Conservation (phyloP, 1,284 basidiomycete genomes). For the Gymnopus androsaceus region DNA sequence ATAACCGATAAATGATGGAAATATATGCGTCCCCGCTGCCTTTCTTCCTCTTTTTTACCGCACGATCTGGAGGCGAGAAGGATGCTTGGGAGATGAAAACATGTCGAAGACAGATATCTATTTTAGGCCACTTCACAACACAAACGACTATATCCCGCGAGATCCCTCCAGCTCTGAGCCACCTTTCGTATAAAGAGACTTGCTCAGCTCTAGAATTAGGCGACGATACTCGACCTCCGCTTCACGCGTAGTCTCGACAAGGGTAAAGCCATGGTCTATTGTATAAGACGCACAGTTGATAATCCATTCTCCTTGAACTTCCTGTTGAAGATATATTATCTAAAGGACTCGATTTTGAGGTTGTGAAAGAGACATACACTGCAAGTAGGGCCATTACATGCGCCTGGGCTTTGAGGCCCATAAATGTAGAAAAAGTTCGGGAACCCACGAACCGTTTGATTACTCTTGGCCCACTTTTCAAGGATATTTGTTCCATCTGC, state of each 20-base stretch:
- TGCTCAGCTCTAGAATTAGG: not conserved
- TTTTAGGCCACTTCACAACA: constrained; percentile 21
- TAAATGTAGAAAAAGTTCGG: constrained; percentile 31
- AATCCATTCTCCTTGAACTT: constrained; percentile 28
- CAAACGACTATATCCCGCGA: constrained; percentile 19
- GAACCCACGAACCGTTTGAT: constrained; percentile 20
- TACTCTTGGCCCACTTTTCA: constrained; percentile 26
- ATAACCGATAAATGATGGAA: too few relatives aligned
- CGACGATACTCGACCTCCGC: constrained; percentile 1
- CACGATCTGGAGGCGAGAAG: too few relatives aligned
- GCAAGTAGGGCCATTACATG: constrained; percentile 28
- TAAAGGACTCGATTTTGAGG: not conserved
- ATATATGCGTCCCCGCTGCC: too few relatives aligned
- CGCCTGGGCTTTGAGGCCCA: constrained; percentile 27
- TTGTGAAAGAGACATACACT: constrained; percentile 16
- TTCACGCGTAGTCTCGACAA: constrained; percentile 21
- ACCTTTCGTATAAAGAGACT: not conserved
- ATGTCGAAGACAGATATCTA: constrained; percentile 25
- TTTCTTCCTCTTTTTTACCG: too few relatives aligned
- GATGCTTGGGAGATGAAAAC: not conserved
- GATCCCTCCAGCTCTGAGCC: constrained; percentile 20
- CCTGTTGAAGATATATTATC: constrained; percentile 12
- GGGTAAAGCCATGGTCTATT: constrained; percentile 16
- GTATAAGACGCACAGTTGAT: constrained; percentile 22
- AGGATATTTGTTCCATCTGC: constrained; percentile 20